A percentile compares a stretch with the other conserved stretches of the same genome.
These are phyloP conservation scores for Vairimorpha ceranae DNA, from an alignment of 371 early-diverging fungal genomes.

Conservation along the genomic window DNA sequence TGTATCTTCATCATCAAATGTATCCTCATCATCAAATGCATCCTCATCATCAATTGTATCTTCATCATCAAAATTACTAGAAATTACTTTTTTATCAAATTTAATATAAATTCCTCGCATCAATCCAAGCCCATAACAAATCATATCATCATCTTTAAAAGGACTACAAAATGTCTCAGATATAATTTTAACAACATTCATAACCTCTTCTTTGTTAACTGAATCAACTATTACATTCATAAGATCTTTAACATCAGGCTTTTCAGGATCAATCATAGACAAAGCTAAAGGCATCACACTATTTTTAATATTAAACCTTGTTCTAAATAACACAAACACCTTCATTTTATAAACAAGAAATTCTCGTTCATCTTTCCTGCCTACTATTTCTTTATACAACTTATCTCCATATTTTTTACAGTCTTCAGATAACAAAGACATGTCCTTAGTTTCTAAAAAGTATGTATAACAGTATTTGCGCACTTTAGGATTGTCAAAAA, in stretches of 20 bases:
- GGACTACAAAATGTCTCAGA: slow-evolving; percentile 50
- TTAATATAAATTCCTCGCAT: slow-evolving; percentile 40
- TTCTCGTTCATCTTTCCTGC: slow-evolving; percentile 43
- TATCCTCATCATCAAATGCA: neutral
- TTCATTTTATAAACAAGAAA: slow-evolving; percentile 45
- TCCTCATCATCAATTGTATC: neutral
- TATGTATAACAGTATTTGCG: slow-evolving; percentile 33
- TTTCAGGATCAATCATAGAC: slow-evolving; percentile 40
- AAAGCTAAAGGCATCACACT: slow-evolving; percentile 47
- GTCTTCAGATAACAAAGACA: slow-evolving; percentile 7
- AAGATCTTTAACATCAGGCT: slow-evolving; percentile 47
- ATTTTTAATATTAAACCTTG: slow-evolving; percentile 31
- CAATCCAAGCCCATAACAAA: slow-evolving; percentile 56
- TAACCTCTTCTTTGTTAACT: slow-evolving; percentile 34
- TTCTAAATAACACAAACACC: slow-evolving; percentile 43
- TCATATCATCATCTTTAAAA: slow-evolving; percentile 56
- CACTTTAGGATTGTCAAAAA: slow-evolving; percentile 31
- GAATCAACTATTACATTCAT: slow-evolving; percentile 42
- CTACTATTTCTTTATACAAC: slow-evolving; percentile 34
- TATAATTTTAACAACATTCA: slow-evolving; percentile 37
- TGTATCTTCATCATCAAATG: neutral
- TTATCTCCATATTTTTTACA: slow-evolving; percentile 27
- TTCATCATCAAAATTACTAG: no score
- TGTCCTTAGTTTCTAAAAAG: slow-evolving; percentile 30
- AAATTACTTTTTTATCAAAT: slow-evolving; percentile 32